Base-by-base conservation (phyloP, 1,139 yeast species). In the Kodamaea suecica region DNA sequence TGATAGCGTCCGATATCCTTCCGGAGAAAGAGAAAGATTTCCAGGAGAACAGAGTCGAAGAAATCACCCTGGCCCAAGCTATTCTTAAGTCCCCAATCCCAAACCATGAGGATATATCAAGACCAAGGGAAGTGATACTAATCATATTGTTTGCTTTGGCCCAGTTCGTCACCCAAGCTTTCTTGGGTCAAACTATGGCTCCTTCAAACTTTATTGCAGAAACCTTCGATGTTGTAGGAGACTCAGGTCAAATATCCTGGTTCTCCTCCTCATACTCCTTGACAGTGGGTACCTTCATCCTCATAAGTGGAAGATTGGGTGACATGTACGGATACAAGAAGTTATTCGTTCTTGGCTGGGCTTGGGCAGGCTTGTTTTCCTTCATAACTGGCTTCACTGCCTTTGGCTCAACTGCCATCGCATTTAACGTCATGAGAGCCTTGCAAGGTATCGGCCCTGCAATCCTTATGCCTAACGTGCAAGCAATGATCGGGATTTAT, bases 361-460 rank as follows among this genome's bases (percentile, higher is more conserved):
- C 53, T 2, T 68, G 78, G 72, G 58, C 66, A 25, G 60, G 71
- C 0, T 29, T 79, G 1, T 72, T 77, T 69, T 66, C 80, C 3
- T 44, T 78, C 29, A 45, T 76, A 3, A 59, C 69, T 3, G 86
- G 86, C 0, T 33, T 33, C 16, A 50, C 78, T 10, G 63, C 53
- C 2, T 78, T 69, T 47, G 53, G 74, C 6, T 47, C 50, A 5
- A 57, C 68, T 1, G 50, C 59, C 4, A 57, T 67, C 5, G 73
- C 77, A 40, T 77, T 75, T 47, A 70, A 68, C 41, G 57, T 73
- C 3, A 63, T 73, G 50, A 62, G 85, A 37, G 80, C 77, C 1
- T 46, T 78, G 26, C 84, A 78, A 49, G 86, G 86, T 2, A 59
- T 76, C 5, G 83, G 84, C 0, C 70, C 78, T 2, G 81, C 84